These are phyloP conservation scores for Tuber umbilicatum DNA, from an alignment of 495 filamentous ascomycete species.

Conservation along the genomic window DNA sequence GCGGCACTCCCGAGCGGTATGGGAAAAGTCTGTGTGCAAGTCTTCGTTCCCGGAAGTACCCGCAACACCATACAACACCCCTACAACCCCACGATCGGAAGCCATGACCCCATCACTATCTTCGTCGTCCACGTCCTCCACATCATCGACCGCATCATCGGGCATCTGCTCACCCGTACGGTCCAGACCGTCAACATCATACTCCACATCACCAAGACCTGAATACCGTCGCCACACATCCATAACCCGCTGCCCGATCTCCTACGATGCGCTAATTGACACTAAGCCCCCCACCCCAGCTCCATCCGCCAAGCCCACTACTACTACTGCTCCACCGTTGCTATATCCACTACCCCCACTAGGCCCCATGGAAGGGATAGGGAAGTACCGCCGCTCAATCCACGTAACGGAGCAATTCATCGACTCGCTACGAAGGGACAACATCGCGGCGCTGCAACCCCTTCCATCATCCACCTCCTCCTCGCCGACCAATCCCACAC, in stretches of 20 bases:
- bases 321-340: constrained; percentile 25
- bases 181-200: constrained; percentile 35
- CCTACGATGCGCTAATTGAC: constrained; percentile 35
- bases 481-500: background rate
- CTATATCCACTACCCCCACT: constrained; percentile 39
- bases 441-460: constrained; percentile 38
- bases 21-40: constrained; percentile 34
- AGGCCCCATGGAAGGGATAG: constrained; percentile 40
- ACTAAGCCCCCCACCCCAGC: constrained; percentile 22
- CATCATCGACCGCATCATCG: constrained; percentile 24
- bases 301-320: background rate
- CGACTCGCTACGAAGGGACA: constrained; percentile 27
- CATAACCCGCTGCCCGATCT: constrained; percentile 37
- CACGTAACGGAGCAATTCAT: constrained; percentile 40
- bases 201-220: constrained; percentile 39
- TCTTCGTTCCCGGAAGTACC: constrained; percentile 19
- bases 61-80: constrained; percentile 26
- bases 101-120: constrained; percentile 40
- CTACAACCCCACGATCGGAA: constrained; percentile 23
- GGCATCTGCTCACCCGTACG: constrained; percentile 30
- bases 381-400: constrained; percentile 39
- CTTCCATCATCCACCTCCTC: constrained; percentile 27
- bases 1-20: constrained; percentile 34
- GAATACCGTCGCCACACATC: constrained; percentile 39
- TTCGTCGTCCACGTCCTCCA: constrained; percentile 25